Evolutionary conservation across 108 stramenopile genomes (phyloP), one percentile per base, ranked within the genome.

Genomic region (Skeletonema grethae): DNA sequence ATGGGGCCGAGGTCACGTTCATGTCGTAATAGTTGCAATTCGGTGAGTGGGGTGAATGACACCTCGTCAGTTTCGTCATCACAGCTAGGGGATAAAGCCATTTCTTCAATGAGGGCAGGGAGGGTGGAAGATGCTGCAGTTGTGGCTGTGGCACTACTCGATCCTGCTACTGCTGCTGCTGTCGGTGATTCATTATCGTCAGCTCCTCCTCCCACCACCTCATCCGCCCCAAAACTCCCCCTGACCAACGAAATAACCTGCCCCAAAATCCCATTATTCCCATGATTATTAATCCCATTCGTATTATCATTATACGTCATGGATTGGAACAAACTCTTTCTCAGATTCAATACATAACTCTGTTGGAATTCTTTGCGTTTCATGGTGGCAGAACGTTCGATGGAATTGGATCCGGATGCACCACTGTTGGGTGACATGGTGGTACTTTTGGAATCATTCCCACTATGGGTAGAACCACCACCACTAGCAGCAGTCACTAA

Each of bases 301-400:
- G 20, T 58, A 53, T 61, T 38, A 25, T 57, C 75, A 16, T 69
- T 45, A 39, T 45, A 69, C 6, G 45, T 53, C 12, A n/a, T n/a
- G n/a, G 76, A 77, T 25, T 69, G 68, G 45, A 78, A 78, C 46
- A 78, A 65, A 67, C 77, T 78, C 56, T 67, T 69, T 20, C 77
- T 43, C 30, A 78, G 59, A 43, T 78, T 65, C 35, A 78, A 61
- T 4, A 78, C 77, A 20, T 70, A 78, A n/a, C 65, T 66, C 45
- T 78, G 77, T 30, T 71, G 70, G 24, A 71, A 78, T 24, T 78
- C 77, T 9, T 53, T 53, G 5, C 77, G 69, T 32, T 58, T 65
- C 22, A 50, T 29, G 48, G 4, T 46, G 11, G 18, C 0, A 13
- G 36, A 1, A 0, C n/a, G 35, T 36, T 36, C 35, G 36, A 10